Conservation (phyloP, 73 alveolate species). For the Paramecium octaurelia region DNA sequence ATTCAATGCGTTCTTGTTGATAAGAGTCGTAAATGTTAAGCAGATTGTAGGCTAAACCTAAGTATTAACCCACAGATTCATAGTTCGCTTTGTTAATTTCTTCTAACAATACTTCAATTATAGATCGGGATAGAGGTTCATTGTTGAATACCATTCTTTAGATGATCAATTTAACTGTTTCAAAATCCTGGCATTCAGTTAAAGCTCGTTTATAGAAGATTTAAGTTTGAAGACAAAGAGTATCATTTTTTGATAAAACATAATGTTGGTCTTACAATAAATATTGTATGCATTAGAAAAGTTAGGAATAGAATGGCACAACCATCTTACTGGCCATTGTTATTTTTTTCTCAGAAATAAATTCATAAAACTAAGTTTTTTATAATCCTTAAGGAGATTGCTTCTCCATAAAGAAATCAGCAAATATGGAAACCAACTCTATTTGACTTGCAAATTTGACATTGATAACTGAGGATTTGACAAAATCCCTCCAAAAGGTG, state of each 20-base stretch:
- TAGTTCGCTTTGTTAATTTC: neutral
- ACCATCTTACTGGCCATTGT: constrained; percentile 35
- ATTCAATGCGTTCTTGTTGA: neutral
- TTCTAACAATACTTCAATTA: neutral
- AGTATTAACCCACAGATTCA: neutral
- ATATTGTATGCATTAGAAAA: neutral
- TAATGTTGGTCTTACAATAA: neutral
- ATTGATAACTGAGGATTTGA: neutral
- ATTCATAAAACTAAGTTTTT: neutral
- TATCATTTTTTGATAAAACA: neutral
- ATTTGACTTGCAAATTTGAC: neutral
- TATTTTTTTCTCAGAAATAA: neutral
- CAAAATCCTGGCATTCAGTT: neutral
- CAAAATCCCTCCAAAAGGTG: neutral
- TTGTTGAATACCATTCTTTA: neutral
- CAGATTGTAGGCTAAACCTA: neutral
- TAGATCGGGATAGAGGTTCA: neutral
- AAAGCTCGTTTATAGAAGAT: neutral
- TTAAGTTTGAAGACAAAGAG: neutral
- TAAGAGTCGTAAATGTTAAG: neutral
- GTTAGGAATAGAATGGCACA: neutral
- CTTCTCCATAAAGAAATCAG: constrained; percentile 50
- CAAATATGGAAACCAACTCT: neutral
- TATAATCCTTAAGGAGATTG: neutral
- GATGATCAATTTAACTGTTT: neutral